Conservation (phyloP, 106 monocot species). For the Allium sativum region DNA sequence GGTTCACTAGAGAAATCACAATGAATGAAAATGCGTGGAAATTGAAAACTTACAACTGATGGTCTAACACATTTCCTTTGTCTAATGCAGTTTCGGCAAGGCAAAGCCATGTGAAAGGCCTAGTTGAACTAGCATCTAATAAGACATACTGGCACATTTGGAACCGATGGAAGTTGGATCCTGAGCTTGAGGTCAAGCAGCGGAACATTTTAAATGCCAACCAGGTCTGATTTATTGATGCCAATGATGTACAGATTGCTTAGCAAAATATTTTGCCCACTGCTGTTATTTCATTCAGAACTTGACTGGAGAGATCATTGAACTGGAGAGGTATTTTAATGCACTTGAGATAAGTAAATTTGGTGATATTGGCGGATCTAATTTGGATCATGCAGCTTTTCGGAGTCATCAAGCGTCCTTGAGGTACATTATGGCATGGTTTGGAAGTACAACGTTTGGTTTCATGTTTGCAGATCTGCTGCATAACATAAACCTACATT, state of each 20-base stretch:
- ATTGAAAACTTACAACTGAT: too few species aligned
- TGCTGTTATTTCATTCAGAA: constrained; percentile 26
- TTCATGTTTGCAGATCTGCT: too few species aligned
- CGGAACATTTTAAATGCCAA: constrained; percentile 56
- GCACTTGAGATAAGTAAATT: constrained; percentile 72
- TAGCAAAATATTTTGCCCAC: not conserved
- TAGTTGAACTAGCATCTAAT: constrained; percentile 77
- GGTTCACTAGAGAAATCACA: too few species aligned
- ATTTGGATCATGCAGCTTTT: constrained; percentile 27
- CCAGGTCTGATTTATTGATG: constrained; percentile 26
- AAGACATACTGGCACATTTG: constrained; percentile 73
- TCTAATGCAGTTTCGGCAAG: constrained; percentile 61
- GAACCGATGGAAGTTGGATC: constrained; percentile 66
- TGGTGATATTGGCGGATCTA: constrained; percentile 46
- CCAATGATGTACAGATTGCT: too few species aligned
- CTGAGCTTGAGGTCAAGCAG: constrained; percentile 80
- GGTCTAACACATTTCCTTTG: not conserved
- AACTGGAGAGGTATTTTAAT: constrained; percentile 89
- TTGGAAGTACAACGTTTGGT: too few species aligned
- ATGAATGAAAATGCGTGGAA: too few species aligned
- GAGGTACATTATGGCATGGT: constrained; percentile 38
- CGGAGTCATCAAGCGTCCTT: constrained; percentile 14
- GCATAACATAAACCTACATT: not conserved
- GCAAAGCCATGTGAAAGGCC: constrained; percentile 65
- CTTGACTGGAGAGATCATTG: constrained; percentile 69